Evolutionary conservation across 768 basidiomycete genomes (phyloP).

Genomic region (Kwoniella pini): DNA sequence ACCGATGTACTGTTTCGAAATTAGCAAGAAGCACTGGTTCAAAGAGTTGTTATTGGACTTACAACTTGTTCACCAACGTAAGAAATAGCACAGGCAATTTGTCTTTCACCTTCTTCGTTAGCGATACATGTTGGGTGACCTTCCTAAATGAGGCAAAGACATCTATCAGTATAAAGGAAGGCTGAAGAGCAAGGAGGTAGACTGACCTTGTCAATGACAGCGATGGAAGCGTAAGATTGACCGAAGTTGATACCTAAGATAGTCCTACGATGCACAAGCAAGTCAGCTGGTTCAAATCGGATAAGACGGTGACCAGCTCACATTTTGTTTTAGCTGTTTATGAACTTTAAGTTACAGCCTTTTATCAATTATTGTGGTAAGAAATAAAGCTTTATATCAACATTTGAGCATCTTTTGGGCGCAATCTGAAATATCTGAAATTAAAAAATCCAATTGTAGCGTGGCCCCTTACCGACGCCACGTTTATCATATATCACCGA

Average conservation of each 20-base stretch:
- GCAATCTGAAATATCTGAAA: slow-evolving; percentile 1
- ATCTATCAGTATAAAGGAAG: no score
- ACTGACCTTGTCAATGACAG: slow-evolving; percentile 86
- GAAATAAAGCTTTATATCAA: not conserved
- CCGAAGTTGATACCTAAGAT: slow-evolving; percentile 91
- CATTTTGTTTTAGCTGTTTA: slow-evolving; percentile 17
- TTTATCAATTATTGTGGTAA: no score
- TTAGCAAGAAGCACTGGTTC: no score
- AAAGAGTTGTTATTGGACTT: no score
- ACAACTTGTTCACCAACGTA: slow-evolving; percentile 91
- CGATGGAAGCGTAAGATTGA: slow-evolving; percentile 90
- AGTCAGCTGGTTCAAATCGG: not conserved
- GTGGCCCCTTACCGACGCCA: not conserved
- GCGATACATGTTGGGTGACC: slow-evolving; percentile 92
- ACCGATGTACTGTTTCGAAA: slow-evolving; percentile 75
- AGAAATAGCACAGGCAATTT: slow-evolving; percentile 90
- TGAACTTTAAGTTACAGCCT: not conserved
- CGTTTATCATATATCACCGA: not conserved
- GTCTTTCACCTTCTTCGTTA: slow-evolving; percentile 96
- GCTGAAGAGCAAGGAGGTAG: not conserved
- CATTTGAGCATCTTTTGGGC: not conserved
- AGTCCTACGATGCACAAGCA: slow-evolving; percentile 9
- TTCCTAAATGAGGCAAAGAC: slow-evolving; percentile 69
- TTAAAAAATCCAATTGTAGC: slow-evolving; percentile 7
- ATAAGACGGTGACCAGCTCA: no score